Evolutionary conservation across 345 rosid species (phyloP), one percentile per base, ranked within the genome.

Genomic region (Hibiscus syriacus): DNA sequence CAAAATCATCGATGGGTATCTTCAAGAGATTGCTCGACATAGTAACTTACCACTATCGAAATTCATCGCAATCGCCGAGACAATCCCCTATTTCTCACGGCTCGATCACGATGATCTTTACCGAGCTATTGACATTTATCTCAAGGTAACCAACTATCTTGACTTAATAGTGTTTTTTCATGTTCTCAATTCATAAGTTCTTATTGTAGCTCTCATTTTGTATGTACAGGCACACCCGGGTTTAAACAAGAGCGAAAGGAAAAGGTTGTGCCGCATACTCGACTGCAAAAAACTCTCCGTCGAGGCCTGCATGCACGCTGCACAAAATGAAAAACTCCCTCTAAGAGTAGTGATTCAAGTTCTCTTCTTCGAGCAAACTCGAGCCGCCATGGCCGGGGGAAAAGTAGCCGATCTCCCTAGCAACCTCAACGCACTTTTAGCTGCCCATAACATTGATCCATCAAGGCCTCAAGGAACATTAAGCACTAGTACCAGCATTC

Each of bases 221-320:
- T 55, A 54, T 16, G 49, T 72, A 9, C 72, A 91, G 99, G 84
- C 92, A 68, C 99, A 94, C 77, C 85, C 85, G 26, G 86, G 83
- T 65, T 78, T 94, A 58, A 91, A 70, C 83, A 94, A 91, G 85
- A 80, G 85, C 32, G 96, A 94, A 65, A 78, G 99, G 56, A 94
- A 94, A 72, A 84, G 91, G 66, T 48, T 89, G 48, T 94, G 99
- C 45, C 79, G 96, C 72, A 77, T 84, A 16, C 80, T 94, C 19
- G 87, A 94, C 86, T 94, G 99, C 89, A 94, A 86, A 82, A 94
- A 89, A 70, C 89, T 94, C 3, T 87, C 99, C 3, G 83, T 89
- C 76, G 96, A 91, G 72, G 97, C 96, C 29, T 94, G 99, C 79
- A 91, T 91, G 97, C 99, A 94, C 59, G 97, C 99, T 0, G 97